Evolutionary conservation across 2,329 filamentous ascomycete genomes (phyloP), one percentile per base, ranked within the genome.

Genomic region (Zymoseptoria crescenta): DNA sequence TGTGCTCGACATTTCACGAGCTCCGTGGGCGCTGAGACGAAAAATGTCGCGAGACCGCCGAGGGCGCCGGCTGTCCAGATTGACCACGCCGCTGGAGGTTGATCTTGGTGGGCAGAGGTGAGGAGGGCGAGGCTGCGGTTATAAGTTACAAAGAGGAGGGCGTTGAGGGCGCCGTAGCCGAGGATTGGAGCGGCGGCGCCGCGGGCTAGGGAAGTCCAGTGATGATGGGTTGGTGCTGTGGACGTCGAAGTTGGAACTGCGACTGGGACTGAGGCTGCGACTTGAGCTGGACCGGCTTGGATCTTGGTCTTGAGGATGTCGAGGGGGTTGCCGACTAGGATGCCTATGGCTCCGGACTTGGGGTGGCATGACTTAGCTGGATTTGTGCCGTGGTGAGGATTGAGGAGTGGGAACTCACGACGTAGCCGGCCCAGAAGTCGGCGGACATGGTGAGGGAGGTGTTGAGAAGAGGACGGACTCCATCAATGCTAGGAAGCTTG

Each of bases 381-480:
- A 45, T n/a, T 4, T 41, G 35, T 41, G 13, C 3, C n/a, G 35
- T 13, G 16, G 13, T 13, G 13, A 16, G 2, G 35, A 10, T 41
- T 41, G 35, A 41, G 13, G 9, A 16, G 16, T 41, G 35, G 3
- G 13, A 6, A 45, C 35, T 45, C 16, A 45, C 35, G 7, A 94
- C 76, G 74, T 96, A 96, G 69, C 92, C 91, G 59, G 92, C 89
- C 89, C 89, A 96, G 74, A 96, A 96, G 72, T 96, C 92, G 66
- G 90, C 84, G 55, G 89, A 89, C 89, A 94, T 93, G 45, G 9
- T 59, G 56, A 29, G 49, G n/a, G 10, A 66, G 35, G 4, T 5
- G 4, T 41, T 41, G 10, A 41, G 35, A n/a, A 16, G 35, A 45
- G 10, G 6, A 3, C 35, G 5, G 35, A 16, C 35, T 45, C 35